Evolutionary conservation across 2,329 filamentous ascomycete species (phyloP), one percentile per base, ranked within the genome.

Genomic region (Xylaria sp.): DNA sequence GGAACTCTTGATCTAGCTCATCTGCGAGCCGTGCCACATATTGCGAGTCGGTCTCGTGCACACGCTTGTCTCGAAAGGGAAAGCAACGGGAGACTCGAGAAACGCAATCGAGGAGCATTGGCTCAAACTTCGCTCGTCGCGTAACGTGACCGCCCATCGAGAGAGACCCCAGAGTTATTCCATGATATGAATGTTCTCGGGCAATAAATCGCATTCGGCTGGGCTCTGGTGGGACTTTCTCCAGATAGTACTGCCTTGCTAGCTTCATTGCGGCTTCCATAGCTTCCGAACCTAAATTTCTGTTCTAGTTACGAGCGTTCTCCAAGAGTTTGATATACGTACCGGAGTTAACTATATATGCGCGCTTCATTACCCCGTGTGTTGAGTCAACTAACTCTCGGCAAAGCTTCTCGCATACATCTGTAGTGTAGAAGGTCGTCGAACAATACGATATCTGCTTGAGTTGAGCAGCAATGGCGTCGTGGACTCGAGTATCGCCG

Each of bases 1-100:
- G 78, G 64, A 93, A 91, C 65, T 90, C 87, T 1, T 76, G 79
- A 7, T 92, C 89, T 1, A 94, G 78, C 71, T 93, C 89, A 3
- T 81, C 73, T 0, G 85, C 84, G 9, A 92, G 79, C 17, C 87
- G 79, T 1, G 73, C 70, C 0, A 90, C 84, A 60, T 91, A 93
- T 0, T 82, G 78, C 1, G 78, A 78, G 29, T 85, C 82, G 0
- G 80, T 82, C 67, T 92, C 87, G 0, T 70, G 75, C 0, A 79
- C 68, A 0, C 63, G 66, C 68, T 83, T 82, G 0, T 82, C 83
- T 3, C 88, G 84, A 67, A 90, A 93, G 0, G 83, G 77, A 66
- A 88, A 87, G 70, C 89, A 91, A 0, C 89, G 83, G 10, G 87
- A 88, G 0, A 93, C 85, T 53, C 82, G 82, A 5, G 81, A 85